phyloP scores from a whole-genome alignment of 192 early-diverging fungal genomes.

The Gonapodya sp. region DNA sequence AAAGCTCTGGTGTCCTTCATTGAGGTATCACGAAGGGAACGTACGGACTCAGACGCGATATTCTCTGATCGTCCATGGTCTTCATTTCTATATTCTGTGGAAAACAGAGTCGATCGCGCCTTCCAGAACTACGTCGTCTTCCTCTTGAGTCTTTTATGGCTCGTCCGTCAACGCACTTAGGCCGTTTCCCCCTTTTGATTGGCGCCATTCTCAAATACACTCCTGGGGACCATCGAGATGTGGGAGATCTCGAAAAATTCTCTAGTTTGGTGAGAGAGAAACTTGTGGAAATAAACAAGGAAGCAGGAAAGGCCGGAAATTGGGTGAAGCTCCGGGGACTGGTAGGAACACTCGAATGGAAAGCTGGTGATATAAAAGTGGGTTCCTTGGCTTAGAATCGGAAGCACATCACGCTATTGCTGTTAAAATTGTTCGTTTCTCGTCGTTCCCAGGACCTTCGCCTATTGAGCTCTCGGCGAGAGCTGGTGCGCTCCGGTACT shows the following conservation, averaged over 20 bases:
- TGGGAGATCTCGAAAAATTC: slow-evolving; percentile 58
- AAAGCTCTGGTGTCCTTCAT: slow-evolving; percentile 63
- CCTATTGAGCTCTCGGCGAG: slow-evolving; percentile 60
- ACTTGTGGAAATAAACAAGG: slow-evolving; percentile 69
- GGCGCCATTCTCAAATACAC: slow-evolving; percentile 73
- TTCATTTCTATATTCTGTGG: neutral
- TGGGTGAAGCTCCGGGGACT: slow-evolving; percentile 67
- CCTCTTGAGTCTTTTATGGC: slow-evolving; percentile 79
- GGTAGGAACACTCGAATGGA: slow-evolving; percentile 54
- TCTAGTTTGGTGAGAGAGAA: slow-evolving; percentile 63
- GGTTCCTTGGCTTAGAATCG: neutral
- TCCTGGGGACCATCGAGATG: slow-evolving; percentile 71
- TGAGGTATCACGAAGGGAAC: slow-evolving; percentile 33
- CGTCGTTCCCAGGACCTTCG: slow-evolving; percentile 57
- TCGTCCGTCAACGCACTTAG: slow-evolving; percentile 78
- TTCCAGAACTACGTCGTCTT: slow-evolving; percentile 69
- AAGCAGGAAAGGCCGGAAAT: slow-evolving; percentile 84
- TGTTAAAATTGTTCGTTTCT: slow-evolving; percentile 13
- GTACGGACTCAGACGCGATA: slow-evolving; percentile 8
- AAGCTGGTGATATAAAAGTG: slow-evolving; percentile 15
- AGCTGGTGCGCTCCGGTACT: slow-evolving; percentile 44
- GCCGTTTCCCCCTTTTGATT: slow-evolving; percentile 75
- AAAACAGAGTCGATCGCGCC: slow-evolving; percentile 53
- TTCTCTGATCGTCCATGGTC: neutral
- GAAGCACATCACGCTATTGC: too few relatives aligned